Evolutionary conservation across 2,329 filamentous ascomycete species (phyloP).

Genomic region (Diaporthe vaccinii): DNA sequence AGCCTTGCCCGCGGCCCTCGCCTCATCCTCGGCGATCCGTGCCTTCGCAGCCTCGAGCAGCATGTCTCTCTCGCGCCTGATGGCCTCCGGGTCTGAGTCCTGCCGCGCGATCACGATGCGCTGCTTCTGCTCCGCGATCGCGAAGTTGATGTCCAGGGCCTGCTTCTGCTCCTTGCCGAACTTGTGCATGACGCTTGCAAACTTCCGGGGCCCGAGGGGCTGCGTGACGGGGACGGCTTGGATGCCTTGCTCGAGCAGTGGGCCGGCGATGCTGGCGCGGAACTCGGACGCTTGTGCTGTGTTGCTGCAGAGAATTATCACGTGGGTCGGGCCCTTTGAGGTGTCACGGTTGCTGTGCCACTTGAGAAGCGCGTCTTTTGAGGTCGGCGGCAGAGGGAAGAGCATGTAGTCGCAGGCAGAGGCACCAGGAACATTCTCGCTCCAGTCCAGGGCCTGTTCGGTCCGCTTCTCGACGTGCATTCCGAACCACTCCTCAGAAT

Average conservation of each 20-base stretch:
- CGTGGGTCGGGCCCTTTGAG: neutral
- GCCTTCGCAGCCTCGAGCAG: neutral
- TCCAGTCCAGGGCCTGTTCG: neutral
- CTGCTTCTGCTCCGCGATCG: neutral
- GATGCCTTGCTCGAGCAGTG: constrained; percentile 30
- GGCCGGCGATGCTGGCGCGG: constrained; percentile 22
- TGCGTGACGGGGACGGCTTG: constrained; percentile 34
- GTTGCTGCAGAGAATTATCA: constrained; percentile 33
- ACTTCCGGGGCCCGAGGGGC: constrained; percentile 33
- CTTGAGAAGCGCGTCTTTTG: constrained; percentile 29
- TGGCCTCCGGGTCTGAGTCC: constrained; percentile 37
- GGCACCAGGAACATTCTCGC: too few species aligned
- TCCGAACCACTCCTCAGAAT: constrained; percentile 52
- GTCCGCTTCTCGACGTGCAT: constrained; percentile 47
- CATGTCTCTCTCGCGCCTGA: constrained; percentile 35
- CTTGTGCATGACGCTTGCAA: constrained; percentile 32
- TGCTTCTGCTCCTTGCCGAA: constrained; percentile 3
- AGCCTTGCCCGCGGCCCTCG: too few species aligned
- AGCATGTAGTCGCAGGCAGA: constrained; percentile 20
- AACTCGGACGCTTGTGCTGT: constrained; percentile 27
- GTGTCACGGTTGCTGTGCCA: neutral
- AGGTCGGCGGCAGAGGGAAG: constrained; percentile 44
- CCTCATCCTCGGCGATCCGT: constrained; percentile 25
- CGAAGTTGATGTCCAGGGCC: neutral
- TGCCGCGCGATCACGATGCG: constrained; percentile 33